Base-by-base conservation (phyloP, 2,329 filamentous ascomycete genomes). In the Thermothelomyces thermophilus region DNA sequence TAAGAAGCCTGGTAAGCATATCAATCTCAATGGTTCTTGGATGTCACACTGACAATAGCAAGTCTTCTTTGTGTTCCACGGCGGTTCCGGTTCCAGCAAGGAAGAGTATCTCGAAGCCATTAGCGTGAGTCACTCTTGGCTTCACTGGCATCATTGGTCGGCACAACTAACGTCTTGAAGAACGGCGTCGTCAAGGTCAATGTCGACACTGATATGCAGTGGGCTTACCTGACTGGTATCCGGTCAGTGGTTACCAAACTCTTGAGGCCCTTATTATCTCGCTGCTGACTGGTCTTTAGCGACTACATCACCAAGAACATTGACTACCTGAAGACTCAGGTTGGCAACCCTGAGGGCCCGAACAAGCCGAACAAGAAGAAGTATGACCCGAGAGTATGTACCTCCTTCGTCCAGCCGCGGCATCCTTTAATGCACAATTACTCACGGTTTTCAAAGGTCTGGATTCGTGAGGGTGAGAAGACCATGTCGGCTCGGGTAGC, bases 301-400 rank as follows among this genome's bases (percentile, higher is more conserved):
- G 91, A 98, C 76, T 98, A 90, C 78, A 79, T 97, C 68, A 72
- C 89, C 65, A 86, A 82, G 70, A 96, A 96, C 82, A 90, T 95
- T 76, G 91, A 95, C 64, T 98, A 97, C 79, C 74, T 98, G 62
- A 74, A 80, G 74, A 82, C 78, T 54, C 80, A 88, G 65, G 86
- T 98, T 61, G 93, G 93, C 65, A 98, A 97, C 81, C 91, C 91
- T 59, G 90, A 97, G 44, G 90, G 91, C 19, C 37, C 56, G 10
- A 88, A 95, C 76, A 97, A 97, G 86, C 91, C 93, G 67, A 98
- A 98, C 84, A 98, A 98, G 87, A 97, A 96, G 76, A 84, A 76
- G 76, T 90, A 87, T 63, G 83, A 87, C 74, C 89, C 90, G 63
- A 84, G 90, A 73, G 89, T 96, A 67, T 95, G 91, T 51, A 16